Conservation (phyloP, 176 grass and related monocot genomes). For the Carex scoparia region DNA sequence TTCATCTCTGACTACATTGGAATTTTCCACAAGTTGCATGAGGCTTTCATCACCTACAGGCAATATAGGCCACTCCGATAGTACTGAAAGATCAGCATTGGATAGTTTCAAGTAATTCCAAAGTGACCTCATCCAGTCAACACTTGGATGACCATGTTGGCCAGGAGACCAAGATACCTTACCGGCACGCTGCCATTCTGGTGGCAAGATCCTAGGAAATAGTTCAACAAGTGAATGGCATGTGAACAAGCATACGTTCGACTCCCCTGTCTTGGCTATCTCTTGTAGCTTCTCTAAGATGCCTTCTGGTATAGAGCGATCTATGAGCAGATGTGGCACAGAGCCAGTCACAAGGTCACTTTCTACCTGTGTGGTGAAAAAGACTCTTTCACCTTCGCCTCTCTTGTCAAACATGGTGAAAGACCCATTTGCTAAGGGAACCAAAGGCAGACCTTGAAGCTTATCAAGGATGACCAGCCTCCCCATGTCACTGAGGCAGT, state of each 20-base stretch:
- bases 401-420: constrained; percentile 59
- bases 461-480: constrained; percentile 51
- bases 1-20: constrained; percentile 89
- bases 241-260: constrained; percentile 67
- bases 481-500: constrained; percentile 79
- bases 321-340: constrained; percentile 82
- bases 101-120: constrained; percentile 79
- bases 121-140: constrained; percentile 72
- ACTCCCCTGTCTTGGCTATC: constrained; percentile 60
- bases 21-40: constrained; percentile 69
- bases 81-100: constrained; percentile 74
- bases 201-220: constrained; percentile 84
- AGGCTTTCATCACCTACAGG: constrained; percentile 60
- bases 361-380: constrained; percentile 64
- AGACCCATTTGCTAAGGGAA: constrained; percentile 92
- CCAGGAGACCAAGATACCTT: constrained; percentile 75
- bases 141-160: constrained; percentile 68
- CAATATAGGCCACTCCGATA: constrained; percentile 89
- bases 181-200: constrained; percentile 76
- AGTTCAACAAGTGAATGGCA: constrained; percentile 69
- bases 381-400: constrained; percentile 83
- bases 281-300: constrained; percentile 69
- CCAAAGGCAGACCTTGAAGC: constrained; percentile 73
- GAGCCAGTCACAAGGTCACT: constrained; percentile 73
- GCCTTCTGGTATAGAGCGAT: constrained; percentile 61